These are phyloP conservation scores for Caryopteris hybrid DNA, from an alignment of 305 asterid species.

Conservation along the genomic window DNA sequence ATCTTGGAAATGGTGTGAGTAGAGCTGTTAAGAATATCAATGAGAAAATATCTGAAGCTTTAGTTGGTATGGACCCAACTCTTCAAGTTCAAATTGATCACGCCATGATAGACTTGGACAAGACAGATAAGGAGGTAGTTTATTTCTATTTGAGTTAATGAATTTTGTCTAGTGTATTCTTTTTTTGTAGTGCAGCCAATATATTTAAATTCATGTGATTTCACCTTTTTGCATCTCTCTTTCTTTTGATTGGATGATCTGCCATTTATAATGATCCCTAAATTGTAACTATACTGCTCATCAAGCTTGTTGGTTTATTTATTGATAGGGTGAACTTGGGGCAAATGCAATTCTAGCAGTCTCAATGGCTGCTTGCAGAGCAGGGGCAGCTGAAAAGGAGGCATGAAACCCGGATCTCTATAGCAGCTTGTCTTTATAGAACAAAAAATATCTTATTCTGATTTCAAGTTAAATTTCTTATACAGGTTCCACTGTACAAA, in stretches of 20 bases:
- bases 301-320: conserved; percentile 18
- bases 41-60: conserved; percentile 93
- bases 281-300: conserved; percentile 3
- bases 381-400: conserved; percentile 99
- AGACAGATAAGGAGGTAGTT: conserved; percentile 88
- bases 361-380: conserved; percentile 98
- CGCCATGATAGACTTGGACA: conserved; percentile 97
- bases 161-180: not conserved
- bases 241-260: not conserved
- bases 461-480: conserved; percentile 14
- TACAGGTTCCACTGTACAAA: conserved; percentile 91
- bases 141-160: not conserved
- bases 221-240: not conserved
- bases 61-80: conserved; percentile 98
- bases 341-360: conserved; percentile 97
- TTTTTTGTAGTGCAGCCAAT: conserved; percentile 1
- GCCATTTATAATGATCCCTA: not conserved
- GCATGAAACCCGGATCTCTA: conserved; percentile 29
- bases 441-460: conserved; percentile 2
- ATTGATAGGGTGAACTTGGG: conserved; percentile 85
- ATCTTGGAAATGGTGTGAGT: conserved; percentile 92
- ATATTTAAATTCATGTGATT: not conserved
- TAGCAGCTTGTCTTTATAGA: not conserved
- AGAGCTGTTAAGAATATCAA: conserved; percentile 90
- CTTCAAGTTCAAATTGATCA: conserved; percentile 98